Base-by-base conservation (phyloP, 176 grass and related monocot species). In the Aechmea fasciata region DNA sequence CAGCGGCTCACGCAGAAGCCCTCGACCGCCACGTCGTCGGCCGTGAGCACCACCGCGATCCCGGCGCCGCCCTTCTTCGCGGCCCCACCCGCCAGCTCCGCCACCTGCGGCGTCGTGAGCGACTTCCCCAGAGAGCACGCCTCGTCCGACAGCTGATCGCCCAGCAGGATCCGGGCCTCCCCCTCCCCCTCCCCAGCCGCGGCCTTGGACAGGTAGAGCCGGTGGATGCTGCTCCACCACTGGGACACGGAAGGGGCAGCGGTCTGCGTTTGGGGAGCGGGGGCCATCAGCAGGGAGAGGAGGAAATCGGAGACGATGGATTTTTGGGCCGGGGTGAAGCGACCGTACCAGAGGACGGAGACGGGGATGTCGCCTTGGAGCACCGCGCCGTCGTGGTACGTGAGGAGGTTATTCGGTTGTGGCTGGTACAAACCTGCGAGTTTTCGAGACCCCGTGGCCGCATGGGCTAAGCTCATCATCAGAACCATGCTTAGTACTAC, bases 221-320 rank as follows among this genome's bases (percentile, higher is more conserved):
- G 72, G 53, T 91, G 88, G 11, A 91, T 88, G 85, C 72, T 88
- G 75, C 11, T 26, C 88, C 88, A 96, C 91, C 91, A 96, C 3
- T 82, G 63, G 13, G 84, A 50, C 0, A 86, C 78, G 4, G 88
- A 91, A 62, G 88, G 91, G 47, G 73, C 59, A 51, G 80, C 6
- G 33, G 33, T 41, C 7, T 41, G 9, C 10, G 52, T 72, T 20
- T 72, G 69, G 1, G 73, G 20, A 50, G 3, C 73, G 20, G 75
- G 9, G 1, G 80, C 82, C 77, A 41, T 41, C 4, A 96, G 75
- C 4, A 96, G 75, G 14, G 91, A 96, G 50, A 80, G 77, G 54
- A 96, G 69, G 74, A 96, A 96, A 66, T 91, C 88, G 75, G 76
- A 24, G 68, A 96, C 61, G 25, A 91, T 82, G 13, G 91, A 50